These are phyloP conservation scores for Verticillium tricorpus DNA, from an alignment of 2,329 filamentous ascomycete species.

Conservation along the genomic window DNA sequence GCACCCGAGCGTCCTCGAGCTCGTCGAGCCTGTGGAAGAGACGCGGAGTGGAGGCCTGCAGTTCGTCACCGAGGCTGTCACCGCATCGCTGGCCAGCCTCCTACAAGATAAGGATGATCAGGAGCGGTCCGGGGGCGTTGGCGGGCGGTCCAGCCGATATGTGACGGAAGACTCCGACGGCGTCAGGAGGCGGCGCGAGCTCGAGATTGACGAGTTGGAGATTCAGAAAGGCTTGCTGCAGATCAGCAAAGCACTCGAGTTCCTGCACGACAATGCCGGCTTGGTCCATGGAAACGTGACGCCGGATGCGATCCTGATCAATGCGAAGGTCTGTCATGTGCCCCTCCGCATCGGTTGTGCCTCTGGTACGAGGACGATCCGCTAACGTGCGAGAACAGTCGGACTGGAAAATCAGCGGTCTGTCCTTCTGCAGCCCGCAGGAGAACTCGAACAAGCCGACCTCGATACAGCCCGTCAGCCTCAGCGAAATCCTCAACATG, in stretches of 20 bases:
- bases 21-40: conserved; percentile 93
- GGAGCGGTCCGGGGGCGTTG: conserved; percentile 64
- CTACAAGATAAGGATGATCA: conserved; percentile 87
- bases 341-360: neutral
- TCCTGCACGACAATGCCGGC: conserved; percentile 90
- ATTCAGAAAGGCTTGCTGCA: conserved; percentile 95
- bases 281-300: conserved; percentile 93
- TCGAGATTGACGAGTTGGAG: conserved; percentile 95
- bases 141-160: conserved; percentile 71
- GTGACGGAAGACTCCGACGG: conserved; percentile 77
- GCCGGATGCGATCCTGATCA: conserved; percentile 88
- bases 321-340: conserved; percentile 69
- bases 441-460: conserved; percentile 70
- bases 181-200: conserved; percentile 66
- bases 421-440: conserved; percentile 81
- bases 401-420: conserved; percentile 97
- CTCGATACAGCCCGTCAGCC: conserved; percentile 72
- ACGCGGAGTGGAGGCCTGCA: conserved; percentile 86
- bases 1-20: conserved; percentile 86
- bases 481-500: conserved; percentile 79
- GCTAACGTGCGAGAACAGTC: conserved; percentile 50
- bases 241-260: conserved; percentile 89
- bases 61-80: conserved; percentile 91
- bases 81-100: conserved; percentile 77
- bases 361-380: neutral